Evolutionary conservation across 257 asterid genomes (phyloP), one percentile per base, ranked within the genome.

Genomic region (Rauvolfia tetraphylla): DNA sequence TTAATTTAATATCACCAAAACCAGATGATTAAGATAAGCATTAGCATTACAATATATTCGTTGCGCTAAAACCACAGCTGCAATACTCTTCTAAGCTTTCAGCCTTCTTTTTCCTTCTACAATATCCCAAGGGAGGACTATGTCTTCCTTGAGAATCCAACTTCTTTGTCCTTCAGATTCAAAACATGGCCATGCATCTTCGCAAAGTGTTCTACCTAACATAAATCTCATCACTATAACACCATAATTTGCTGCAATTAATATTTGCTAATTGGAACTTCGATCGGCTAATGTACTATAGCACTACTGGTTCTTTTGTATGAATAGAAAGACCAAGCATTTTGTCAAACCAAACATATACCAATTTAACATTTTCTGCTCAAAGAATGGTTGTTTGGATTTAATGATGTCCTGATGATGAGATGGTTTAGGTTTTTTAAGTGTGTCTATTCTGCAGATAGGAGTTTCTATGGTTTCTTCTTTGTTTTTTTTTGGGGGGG

Each of bases 1-100:
- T 68, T 83, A 75, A 66, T 76, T 78, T 83, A 83, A 79, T 79
- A 20, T 22, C 18, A 56, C 31, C 44, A 41, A 82, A 71, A 72
- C 75, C 31, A 57, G 65, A 38, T 70, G 84, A 83, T 76, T 83
- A 76, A 79, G 83, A 82, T 76, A 75, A 80, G 49, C 81, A 79
- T 82, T 74, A 68, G 33, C 49, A 17, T 42, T 78, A 75, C 9
- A 51, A 58, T 72, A 66, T 66, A 46, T 11, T 39, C 51, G 39
- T 54, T 80, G 79, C 79, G 59, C 79, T 79, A 49, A 73, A 62
- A 51, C 82, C 74, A 78, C 33, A 63, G 72, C n/a, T 46, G 72
- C 78, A 70, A 75, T 80, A 63, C 57, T 73, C 73, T 80, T 68
- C 65, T 39, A 76, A 62, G 72, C 71, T 76, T 78, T 62, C 74